A percentile compares a stretch with the other conserved stretches of the same genome.
phyloP scores from a whole-genome alignment of 1,284 basidiomycete species.

The Psilocybe mexicana region DNA sequence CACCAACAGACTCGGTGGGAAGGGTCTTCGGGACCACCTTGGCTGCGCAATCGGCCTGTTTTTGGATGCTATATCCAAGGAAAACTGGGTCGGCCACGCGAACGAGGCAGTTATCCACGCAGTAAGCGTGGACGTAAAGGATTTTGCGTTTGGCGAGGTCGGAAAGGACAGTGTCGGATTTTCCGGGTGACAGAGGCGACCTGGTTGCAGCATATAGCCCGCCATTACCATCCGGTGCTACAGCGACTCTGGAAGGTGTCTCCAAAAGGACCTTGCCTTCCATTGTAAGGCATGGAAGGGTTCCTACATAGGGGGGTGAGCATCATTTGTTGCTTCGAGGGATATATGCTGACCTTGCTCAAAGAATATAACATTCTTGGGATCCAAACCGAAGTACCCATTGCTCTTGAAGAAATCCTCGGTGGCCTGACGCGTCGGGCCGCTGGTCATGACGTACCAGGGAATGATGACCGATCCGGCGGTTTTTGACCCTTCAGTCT shows the following conservation, averaged over 20 bases:
- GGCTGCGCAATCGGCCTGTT: slow-evolving; percentile 86
- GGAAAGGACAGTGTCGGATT: slow-evolving; percentile 77
- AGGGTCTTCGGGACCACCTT: slow-evolving; percentile 94
- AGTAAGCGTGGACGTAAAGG: slow-evolving; percentile 92
- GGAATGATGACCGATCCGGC: slow-evolving; percentile 69
- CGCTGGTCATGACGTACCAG: slow-evolving; percentile 99
- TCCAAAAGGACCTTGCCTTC: slow-evolving; percentile 95
- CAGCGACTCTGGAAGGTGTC: slow-evolving; percentile 74
- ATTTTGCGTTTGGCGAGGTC: slow-evolving; percentile 81
- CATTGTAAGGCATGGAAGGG: slow-evolving; percentile 91
- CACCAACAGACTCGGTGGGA: slow-evolving; percentile 92
- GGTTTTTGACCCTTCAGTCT: slow-evolving; percentile 51
- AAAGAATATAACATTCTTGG: slow-evolving; percentile 89
- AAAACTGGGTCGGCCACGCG: slow-evolving; percentile 97
- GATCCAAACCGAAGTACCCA: slow-evolving; percentile 82
- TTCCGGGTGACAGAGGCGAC: slow-evolving; percentile 63
- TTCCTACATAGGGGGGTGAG: slow-evolving; percentile 55
- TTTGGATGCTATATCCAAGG: slow-evolving; percentile 89
- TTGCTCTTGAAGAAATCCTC: slow-evolving; percentile 84
- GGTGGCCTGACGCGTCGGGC: slow-evolving; percentile 89
- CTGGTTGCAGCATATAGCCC: slow-evolving; percentile 95
- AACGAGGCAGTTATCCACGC: slow-evolving; percentile 99
- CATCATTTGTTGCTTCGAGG: slow-evolving; percentile 10
- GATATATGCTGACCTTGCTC: slow-evolving; percentile 79
- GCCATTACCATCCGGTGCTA: slow-evolving; percentile 97